Base-by-base conservation (phyloP, 257 asterid species). In the Fraxinus cuspidata region DNA sequence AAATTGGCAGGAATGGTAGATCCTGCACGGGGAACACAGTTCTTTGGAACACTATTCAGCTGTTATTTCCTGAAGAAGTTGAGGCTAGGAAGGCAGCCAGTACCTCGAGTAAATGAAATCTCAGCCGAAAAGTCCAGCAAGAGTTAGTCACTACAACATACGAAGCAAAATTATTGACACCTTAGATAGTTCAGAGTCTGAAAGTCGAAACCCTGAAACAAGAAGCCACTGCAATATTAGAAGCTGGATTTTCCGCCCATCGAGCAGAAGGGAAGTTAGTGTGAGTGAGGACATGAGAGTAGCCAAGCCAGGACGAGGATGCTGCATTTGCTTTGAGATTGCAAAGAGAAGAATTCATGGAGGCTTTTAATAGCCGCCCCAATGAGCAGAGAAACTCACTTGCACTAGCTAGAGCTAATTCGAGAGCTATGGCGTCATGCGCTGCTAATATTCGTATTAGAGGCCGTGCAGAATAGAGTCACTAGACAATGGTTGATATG, bases 11-110 rank as follows among this genome's bases (percentile, higher is more conserved):
- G 91, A 93, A 89, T 74, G 89, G 97, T 69, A 93, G 89, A 72
- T 90, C 89, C 8, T 90, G 96, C 92, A 96, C 91, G 9, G 90
- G 93, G 82, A 96, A 96, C 85, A 93, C 97, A 16, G 97, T 96
- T 78, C 92, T 96, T 6, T 93, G 99, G 99, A 96, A 93, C 85
- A 96, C 98, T 32, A 92, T 96, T 58, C 98, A 93, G 83, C 90
- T 96, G 51, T 79, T 96, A 37, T 96, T 96, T 85, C 99, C 99
- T 10, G 79, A 85, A 77, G 98, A 96, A 79, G 90, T 96, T 11
- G 93, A 93, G 85, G 87, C 90, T 56, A 88, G 97, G 79, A 95
- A 88, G 81, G 83, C 85, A 1, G 73, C 79, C 53, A 51, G 82
- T 21, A 1, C 28, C 66, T 8, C 1, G 13, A 60, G 15, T 60